Base-by-base conservation (phyloP, 2,329 filamentous ascomycete species). In the Aspergillus sp. region DNA sequence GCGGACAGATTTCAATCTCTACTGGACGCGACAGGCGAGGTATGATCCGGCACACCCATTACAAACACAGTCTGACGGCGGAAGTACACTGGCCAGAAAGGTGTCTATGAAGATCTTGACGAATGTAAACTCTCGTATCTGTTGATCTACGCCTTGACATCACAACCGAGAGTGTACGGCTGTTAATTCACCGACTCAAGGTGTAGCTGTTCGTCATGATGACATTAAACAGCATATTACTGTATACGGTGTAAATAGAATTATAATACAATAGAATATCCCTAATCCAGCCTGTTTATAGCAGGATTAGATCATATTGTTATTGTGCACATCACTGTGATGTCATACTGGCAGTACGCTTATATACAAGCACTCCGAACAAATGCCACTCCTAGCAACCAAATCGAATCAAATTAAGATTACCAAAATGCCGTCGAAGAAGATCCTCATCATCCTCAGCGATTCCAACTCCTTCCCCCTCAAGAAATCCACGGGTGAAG, bases 121-220 rank as follows among this genome's bases (percentile, higher is more conserved):
- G 93, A 97, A 77, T 93, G 93, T 63, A 97, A 97, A 81, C 96
- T 96, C 79, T 92, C 88, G 31, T 96, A 96, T 72, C 91, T 91
- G 39, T 86, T 97, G 69, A 96, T 97, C 69, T 92, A 97, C 79
- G 88, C 88, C 72, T 93, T 97, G 65, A 88, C 62, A 6, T 6
- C 35, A 21, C 46, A 46, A 14, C 19, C 46, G 6, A 39, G n/a
- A 48, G 52, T 17, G 24, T 39, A 11, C 17, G 52, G 21, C 24
- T 53, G 3, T 45, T 61, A 15, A 43, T 58, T 19, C 48, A 44
- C 4, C 35, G 39, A 11, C 24, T 58, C 17, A 41, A 46, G 37
- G 45, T 52, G 31, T 54, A 45, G n/a, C 15, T 15, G 11, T 35
- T 44, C 11, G 17, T 56, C 17, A 70, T 44, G 3, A 69, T 54